These are phyloP conservation scores for Nymphaea colorata DNA, from an alignment of 164 flowering plant species.

Conservation along the genomic window DNA sequence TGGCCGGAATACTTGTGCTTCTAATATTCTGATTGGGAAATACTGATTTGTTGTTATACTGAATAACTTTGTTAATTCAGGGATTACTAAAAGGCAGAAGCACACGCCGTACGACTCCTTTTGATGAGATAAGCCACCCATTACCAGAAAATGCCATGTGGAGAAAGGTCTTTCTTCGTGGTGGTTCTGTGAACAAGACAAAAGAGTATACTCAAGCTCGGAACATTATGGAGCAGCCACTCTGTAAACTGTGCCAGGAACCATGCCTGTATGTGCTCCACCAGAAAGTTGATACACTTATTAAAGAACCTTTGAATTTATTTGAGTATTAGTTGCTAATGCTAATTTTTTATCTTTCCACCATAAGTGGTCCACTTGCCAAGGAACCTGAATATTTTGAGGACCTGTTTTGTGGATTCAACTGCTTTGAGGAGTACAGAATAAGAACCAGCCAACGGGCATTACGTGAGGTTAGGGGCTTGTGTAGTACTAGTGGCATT, in stretches of 20 bases:
- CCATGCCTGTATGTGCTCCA: constrained; percentile 58
- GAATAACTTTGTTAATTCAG: constrained; percentile 17
- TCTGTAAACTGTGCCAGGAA: constrained; percentile 86
- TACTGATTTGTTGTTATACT: neutral
- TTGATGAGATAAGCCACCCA: constrained; percentile 51
- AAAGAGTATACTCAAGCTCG: constrained; percentile 66
- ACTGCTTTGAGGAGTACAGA: constrained; percentile 74
- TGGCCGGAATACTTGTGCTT: too few relatives aligned
- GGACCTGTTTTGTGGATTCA: constrained; percentile 75
- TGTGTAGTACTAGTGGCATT: too few relatives aligned
- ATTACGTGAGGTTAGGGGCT: constrained; percentile 56
- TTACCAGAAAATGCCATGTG: constrained; percentile 58
- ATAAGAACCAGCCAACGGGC: constrained; percentile 61
- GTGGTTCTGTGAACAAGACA: constrained; percentile 41
- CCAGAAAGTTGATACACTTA: neutral
- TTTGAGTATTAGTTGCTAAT: neutral
- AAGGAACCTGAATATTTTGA: constrained; percentile 74
- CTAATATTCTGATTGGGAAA: too few relatives aligned
- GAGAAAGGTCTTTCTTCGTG: constrained; percentile 46
- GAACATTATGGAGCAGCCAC: constrained; percentile 63
- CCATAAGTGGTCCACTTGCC: constrained; percentile 52
- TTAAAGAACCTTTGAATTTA: neutral
- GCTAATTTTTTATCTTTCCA: constrained; percentile 6
- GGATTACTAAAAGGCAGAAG: constrained; percentile 83
- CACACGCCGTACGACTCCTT: constrained; percentile 65